Conservation (phyloP, 2,329 filamentous ascomycete species). For the Passalora sequoiae region DNA sequence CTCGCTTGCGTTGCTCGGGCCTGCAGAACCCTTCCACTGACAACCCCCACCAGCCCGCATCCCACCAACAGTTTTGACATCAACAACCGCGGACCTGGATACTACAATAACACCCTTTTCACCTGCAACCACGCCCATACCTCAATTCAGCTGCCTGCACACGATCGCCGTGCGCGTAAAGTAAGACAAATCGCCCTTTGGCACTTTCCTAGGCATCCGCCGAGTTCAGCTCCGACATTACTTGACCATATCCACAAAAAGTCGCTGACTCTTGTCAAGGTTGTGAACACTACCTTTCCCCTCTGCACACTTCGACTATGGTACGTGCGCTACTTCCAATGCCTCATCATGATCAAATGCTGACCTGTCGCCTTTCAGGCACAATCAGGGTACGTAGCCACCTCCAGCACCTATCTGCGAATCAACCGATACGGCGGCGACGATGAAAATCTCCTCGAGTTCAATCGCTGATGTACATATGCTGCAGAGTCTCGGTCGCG, state of each 20-base stretch:
- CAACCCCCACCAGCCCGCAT: no score
- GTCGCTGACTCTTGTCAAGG: neutral
- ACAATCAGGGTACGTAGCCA: constrained; percentile 20
- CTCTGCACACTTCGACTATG: constrained; percentile 13
- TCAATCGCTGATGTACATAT: neutral
- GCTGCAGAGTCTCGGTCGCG: constrained; percentile 61
- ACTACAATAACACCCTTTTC: no score
- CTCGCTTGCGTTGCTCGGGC: no score
- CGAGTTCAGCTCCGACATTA: neutral
- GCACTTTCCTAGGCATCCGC: constrained; percentile 5
- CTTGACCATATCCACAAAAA: neutral
- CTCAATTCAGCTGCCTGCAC: constrained; percentile 3
- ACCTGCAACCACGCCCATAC: no score
- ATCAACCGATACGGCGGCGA: constrained; percentile 8
- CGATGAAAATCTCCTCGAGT: neutral
- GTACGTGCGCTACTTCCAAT: constrained; percentile 5
- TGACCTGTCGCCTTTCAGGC: constrained; percentile 15
- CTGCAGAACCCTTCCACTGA: no score
- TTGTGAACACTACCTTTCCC: neutral
- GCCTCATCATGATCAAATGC: neutral
- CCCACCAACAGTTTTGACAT: no score
- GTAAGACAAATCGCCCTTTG: constrained; percentile 8
- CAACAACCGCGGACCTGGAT: no score
- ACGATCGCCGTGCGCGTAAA: neutral
- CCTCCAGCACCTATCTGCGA: neutral